phyloP scores from a whole-genome alignment of 2,329 filamentous ascomycete species.

The Fusarium chaquense region DNA sequence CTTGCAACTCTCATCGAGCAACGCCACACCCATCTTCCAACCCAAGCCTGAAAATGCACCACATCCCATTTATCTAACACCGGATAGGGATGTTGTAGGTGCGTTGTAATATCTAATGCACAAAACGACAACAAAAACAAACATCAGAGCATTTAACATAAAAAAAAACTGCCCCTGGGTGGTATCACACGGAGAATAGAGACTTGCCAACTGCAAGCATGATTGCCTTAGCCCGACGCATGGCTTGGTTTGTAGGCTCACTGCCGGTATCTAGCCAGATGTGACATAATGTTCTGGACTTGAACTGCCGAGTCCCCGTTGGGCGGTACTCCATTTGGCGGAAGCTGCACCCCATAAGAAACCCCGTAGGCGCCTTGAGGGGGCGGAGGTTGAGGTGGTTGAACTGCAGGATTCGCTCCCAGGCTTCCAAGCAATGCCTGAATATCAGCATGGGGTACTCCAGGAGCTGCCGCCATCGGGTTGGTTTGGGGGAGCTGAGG shows the following conservation, averaged over 20 bases:
- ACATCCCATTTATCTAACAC: slow-evolving; percentile 20
- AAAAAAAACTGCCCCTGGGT: slow-evolving; percentile 25
- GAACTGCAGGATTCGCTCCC: slow-evolving; percentile 44
- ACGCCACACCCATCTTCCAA: slow-evolving; percentile 34
- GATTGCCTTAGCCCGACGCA: not conserved
- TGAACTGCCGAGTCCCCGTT: slow-evolving; percentile 61
- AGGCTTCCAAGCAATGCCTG: slow-evolving; percentile 60
- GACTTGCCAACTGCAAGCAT: slow-evolving; percentile 13
- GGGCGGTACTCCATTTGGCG: slow-evolving; percentile 46
- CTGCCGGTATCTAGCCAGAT: slow-evolving; percentile 74
- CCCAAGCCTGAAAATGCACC: slow-evolving; percentile 7
- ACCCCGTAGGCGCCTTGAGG: slow-evolving; percentile 44
- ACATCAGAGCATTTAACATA: slow-evolving; percentile 22
- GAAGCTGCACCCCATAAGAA: slow-evolving; percentile 49
- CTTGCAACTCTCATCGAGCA: slow-evolving; percentile 23
- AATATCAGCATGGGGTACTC: slow-evolving; percentile 57
- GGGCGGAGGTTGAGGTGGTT: slow-evolving; percentile 36
- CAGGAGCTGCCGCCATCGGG: slow-evolving; percentile 40
- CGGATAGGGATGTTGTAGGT: slow-evolving; percentile 12
- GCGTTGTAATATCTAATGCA: slow-evolving; percentile 29
- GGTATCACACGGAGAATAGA: slow-evolving; percentile 34
- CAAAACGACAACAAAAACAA: slow-evolving; percentile 10
- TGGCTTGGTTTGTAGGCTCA: slow-evolving; percentile 43
- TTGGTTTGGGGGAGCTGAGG: slow-evolving; percentile 30
- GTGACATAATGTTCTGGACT: slow-evolving; percentile 80